Evolutionary conservation across 352 stramenopile genomes (phyloP), one percentile per base, ranked within the genome.

Genomic region (Blastocystis sp.): DNA sequence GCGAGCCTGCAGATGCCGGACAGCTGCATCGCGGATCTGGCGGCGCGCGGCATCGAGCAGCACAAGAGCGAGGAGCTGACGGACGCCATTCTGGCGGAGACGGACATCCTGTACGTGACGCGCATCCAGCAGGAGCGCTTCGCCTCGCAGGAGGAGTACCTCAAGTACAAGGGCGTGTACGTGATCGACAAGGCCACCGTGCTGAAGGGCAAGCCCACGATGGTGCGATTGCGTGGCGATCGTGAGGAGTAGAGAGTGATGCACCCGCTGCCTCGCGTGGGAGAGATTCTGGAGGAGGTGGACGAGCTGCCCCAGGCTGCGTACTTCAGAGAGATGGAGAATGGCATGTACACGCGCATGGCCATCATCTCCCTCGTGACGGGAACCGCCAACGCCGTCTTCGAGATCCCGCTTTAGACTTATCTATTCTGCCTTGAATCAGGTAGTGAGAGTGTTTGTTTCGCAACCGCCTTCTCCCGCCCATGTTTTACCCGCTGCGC

Each of bases 341-440:
- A 99, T 92, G 97, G 97, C 81, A 98, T 99, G 95, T 98, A 96
- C 91, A 95, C 98, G 87, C 94, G 97, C 90, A 99, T 99, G 96
- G 97, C 97, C 64, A 90, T 99, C 89, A 93, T 99, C 65, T 93
- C 95, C 43, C 92, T 98, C 9, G 92, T 98, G 21, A 28, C 89
- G 98, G 87, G 89, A 60, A 90, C 60, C 54, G 69, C 78, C 0
- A 79, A 88, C 52, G 78, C 17, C 3, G 78, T 88, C 6, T 76
- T 78, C 60, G 45, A 88, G n/a, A 66, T 84, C 9, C n/a, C 65
- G 61, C 57, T 84, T 14, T 84, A 81, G 60, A 43, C 61, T 68
- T 38, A 42, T 81, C 64, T 71, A n/a, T 66, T 6, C 17, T 40
- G n/a, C 64, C 45, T 71, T 71, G 45, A 40, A 57, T 14, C 6